These are phyloP conservation scores for Fusarium circinatum DNA, from an alignment of 2,329 filamentous ascomycete species.

Conservation along the genomic window DNA sequence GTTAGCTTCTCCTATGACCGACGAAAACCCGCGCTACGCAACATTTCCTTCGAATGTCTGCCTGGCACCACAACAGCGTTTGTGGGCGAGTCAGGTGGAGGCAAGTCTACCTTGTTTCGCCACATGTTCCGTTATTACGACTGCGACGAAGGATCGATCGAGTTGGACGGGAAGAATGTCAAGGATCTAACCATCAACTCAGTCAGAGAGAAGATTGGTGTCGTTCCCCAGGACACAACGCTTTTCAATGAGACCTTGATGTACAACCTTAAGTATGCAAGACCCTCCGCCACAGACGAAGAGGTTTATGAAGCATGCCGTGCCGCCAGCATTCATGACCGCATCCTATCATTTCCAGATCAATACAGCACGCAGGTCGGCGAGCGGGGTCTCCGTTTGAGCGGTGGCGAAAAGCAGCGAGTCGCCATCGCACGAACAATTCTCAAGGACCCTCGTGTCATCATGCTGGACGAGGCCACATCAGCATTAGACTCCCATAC, in stretches of 20 bases:
- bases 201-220: slow-evolving; percentile 89
- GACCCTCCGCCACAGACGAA: slow-evolving; percentile 81
- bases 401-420: slow-evolving; percentile 92
- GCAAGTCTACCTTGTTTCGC: slow-evolving; percentile 96
- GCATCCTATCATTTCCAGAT: slow-evolving; percentile 88
- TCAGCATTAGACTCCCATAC: slow-evolving; percentile 92
- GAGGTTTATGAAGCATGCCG: slow-evolving; percentile 84
- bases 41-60: slow-evolving; percentile 84
- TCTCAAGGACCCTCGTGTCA: slow-evolving; percentile 89
- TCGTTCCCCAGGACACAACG: slow-evolving; percentile 96
- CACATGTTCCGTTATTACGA: slow-evolving; percentile 98
- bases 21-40: slow-evolving; percentile 84
- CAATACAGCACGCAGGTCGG: slow-evolving; percentile 91
- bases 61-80: slow-evolving; percentile 96
- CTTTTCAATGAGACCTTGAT: slow-evolving; percentile 94
- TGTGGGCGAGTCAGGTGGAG: slow-evolving; percentile 95
- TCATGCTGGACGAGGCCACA: slow-evolving; percentile 92
- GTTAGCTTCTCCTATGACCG: slow-evolving; percentile 92
- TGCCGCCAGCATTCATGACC: slow-evolving; percentile 91
- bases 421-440: slow-evolving; percentile 94
- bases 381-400: slow-evolving; percentile 86
- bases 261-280: slow-evolving; percentile 94
- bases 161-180: slow-evolving; percentile 86
- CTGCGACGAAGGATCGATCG: slow-evolving; percentile 79
- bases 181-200: slow-evolving; percentile 92